phyloP scores from a whole-genome alignment of 2,329 filamentous ascomycete species.

The Xylariaceae sp. region DNA sequence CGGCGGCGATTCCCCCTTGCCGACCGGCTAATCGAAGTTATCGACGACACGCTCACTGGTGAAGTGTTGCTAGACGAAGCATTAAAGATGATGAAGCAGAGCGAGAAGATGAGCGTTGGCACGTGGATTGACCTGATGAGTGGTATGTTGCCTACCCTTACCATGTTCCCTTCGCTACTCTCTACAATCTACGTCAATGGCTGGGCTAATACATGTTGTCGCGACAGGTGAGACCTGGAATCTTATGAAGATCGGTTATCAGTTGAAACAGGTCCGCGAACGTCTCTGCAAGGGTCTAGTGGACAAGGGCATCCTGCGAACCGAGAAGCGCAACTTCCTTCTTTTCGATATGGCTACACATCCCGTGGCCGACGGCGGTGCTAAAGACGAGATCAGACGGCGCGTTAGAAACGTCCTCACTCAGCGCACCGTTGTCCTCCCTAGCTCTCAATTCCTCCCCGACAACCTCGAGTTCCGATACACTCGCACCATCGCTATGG shows the following conservation, averaged over 20 bases:
- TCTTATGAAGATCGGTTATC: slow-evolving; percentile 99
- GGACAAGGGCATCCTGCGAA: slow-evolving; percentile 96
- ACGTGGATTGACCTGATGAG: slow-evolving; percentile 99
- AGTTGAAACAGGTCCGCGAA: slow-evolving; percentile 98
- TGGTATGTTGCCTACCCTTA: slow-evolving; percentile 52
- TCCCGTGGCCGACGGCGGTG: slow-evolving; percentile 89
- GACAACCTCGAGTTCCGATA: slow-evolving; percentile 94
- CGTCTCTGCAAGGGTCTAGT: slow-evolving; percentile 94
- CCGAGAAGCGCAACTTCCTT: slow-evolving; percentile 98
- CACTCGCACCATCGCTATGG: slow-evolving; percentile 86
- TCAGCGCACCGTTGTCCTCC: slow-evolving; percentile 87
- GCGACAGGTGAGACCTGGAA: slow-evolving; percentile 93
- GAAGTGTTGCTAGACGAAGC: slow-evolving; percentile 97
- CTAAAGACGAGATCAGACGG: slow-evolving; percentile 94
- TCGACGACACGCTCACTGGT: slow-evolving; percentile 92
- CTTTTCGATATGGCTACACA: slow-evolving; percentile 99
- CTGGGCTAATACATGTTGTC: slow-evolving; percentile 7
- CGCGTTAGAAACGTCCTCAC: slow-evolving; percentile 90
- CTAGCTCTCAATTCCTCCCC: slow-evolving; percentile 80
- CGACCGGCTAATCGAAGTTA: slow-evolving; percentile 91
- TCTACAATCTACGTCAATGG: neutral
- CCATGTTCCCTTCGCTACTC: neutral
- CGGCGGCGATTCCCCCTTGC: slow-evolving; percentile 87
- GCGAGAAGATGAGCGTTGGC: slow-evolving; percentile 99
- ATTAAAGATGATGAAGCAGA: slow-evolving; percentile 99